Base-by-base conservation (phyloP, 2,329 filamentous ascomycete species). In the Penicillium sp. region DNA sequence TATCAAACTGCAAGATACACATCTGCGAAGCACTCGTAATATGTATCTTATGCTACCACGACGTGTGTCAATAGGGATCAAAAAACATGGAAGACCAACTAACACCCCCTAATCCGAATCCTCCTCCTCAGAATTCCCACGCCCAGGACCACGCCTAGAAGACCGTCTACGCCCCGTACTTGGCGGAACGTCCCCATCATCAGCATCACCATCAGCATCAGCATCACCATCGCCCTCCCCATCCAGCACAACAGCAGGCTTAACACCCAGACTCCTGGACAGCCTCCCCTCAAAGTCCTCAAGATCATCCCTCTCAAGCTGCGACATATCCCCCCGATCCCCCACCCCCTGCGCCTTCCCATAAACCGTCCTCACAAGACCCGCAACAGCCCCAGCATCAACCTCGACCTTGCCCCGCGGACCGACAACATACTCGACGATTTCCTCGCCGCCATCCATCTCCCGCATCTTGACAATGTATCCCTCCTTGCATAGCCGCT, bases 381-480 rank as follows among this genome's bases (percentile, higher is more conserved):
- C 83, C 14, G 83, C 81, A 11, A 93, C 86, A 0, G 87, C 88
- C 41, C 83, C 79, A n/a, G 84, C 77, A 0, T 87, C 88, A 30
- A 97, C 81, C 69, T 97, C 93, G 7, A 91, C 78, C 70, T 87
- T 93, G 5, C 88, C 92, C 18, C 93, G 80, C 5, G 89, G 86
- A 0, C 93, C 93, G 12, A 96, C 81, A 48, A 87, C 81, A 79
- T 89, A 99, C 40, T 88, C 90, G 7, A 89, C 77, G 2, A 81
- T 77, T 55, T 92, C 84, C 31, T 95, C 88, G 22, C 87, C 88
- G 1, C 82, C 83, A 60, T 72, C 71, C 56, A 66, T 80, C 59
- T 96, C 90, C 16, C 84, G 79, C 41, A 84, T 79, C 56, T 82
- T 87, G 30, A 90, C 77, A 2, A 99, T 74, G 64, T 99, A 99